phyloP scores from a whole-genome alignment of 345 rosid species.

The Acer negundo region DNA sequence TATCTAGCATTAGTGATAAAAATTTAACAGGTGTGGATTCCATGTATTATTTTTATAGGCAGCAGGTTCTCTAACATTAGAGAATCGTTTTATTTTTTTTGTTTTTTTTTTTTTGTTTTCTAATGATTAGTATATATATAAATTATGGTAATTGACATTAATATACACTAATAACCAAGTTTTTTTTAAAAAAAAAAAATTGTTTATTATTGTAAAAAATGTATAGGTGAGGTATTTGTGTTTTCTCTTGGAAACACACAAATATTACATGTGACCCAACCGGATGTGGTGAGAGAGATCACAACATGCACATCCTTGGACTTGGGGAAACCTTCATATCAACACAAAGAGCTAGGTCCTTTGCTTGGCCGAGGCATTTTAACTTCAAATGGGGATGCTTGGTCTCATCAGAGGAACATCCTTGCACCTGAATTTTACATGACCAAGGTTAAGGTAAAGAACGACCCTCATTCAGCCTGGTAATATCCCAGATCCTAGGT shows the following conservation, averaged over 20 bases:
- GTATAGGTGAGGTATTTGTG: conserved; percentile 37
- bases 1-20: too few species aligned
- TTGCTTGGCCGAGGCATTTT: conserved; percentile 54
- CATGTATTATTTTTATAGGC: too few species aligned
- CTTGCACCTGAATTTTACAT: conserved; percentile 50
- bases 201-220: not conserved
- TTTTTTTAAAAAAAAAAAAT: not conserved
- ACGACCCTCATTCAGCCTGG: too few species aligned
- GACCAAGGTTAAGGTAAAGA: conserved; percentile 49
- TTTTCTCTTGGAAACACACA: conserved; percentile 46
- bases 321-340: conserved; percentile 54
- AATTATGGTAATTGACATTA: too few species aligned
- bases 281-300: conserved; percentile 46
- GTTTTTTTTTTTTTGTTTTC: too few species aligned
- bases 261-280: conserved; percentile 30
- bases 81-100: too few species aligned
- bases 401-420: conserved; percentile 53
- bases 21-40: too few species aligned
- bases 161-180: too few species aligned
- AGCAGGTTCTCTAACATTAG: too few species aligned
- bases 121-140: too few species aligned
- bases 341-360: conserved; percentile 44
- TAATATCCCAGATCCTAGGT: too few species aligned
- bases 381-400: conserved; percentile 46
- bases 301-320: conserved; percentile 44